These are phyloP conservation scores for Allium fistulosum DNA, from an alignment of 106 monocot species.

Conservation along the genomic window DNA sequence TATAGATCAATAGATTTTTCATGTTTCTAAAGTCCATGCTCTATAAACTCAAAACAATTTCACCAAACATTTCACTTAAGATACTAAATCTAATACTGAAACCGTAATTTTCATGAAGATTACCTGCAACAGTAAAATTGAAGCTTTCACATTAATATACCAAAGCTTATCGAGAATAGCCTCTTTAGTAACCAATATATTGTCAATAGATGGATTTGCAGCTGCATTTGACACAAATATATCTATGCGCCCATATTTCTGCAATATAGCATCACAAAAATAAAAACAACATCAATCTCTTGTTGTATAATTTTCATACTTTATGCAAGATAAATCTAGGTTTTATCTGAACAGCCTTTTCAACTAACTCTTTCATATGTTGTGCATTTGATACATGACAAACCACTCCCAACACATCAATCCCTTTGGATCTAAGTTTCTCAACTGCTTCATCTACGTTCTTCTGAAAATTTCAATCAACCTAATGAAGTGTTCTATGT, in stretches of 20 bases:
- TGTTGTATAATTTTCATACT: neutral
- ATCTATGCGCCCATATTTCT: conserved; percentile 85
- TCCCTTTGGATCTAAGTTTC: conserved; percentile 57
- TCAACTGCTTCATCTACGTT: conserved; percentile 91
- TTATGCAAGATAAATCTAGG: neutral
- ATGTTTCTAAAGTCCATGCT: too few relatives aligned
- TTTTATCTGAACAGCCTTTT: conserved; percentile 21
- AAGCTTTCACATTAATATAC: conserved; percentile 91
- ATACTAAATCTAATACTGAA: too few relatives aligned
- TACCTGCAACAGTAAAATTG: conserved; percentile 75
- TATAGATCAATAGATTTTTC: too few relatives aligned
- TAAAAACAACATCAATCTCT: neutral
- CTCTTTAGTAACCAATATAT: conserved; percentile 62
- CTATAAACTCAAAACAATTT: too few relatives aligned
- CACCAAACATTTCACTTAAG: too few relatives aligned
- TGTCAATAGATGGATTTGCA: conserved; percentile 72
- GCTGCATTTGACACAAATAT: conserved; percentile 96
- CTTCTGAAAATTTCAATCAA: neutral
- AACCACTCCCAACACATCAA: conserved; percentile 62
- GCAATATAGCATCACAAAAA: conserved; percentile 1
- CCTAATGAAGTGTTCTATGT: too few relatives aligned
- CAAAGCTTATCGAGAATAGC: conserved; percentile 86
- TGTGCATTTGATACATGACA: conserved; percentile 74
- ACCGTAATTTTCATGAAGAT: neutral
- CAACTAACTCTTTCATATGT: conserved; percentile 27